phyloP scores from a whole-genome alignment of 2,329 filamentous ascomycete species.

The Alternaria ventricosa region DNA sequence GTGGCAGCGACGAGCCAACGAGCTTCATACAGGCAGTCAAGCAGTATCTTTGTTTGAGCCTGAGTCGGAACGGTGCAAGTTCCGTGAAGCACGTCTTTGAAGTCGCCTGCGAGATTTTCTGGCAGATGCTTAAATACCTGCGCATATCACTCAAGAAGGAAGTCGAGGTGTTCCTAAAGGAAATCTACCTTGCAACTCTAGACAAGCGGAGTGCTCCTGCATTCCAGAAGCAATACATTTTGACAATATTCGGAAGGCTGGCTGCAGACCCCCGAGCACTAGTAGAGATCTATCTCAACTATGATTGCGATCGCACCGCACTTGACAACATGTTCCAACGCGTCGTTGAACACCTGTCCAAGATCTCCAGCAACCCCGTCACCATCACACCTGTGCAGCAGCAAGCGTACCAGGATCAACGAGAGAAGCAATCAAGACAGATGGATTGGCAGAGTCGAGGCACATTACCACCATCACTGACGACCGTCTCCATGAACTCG shows the following conservation, averaged over 20 bases:
- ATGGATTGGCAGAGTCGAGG: slow-evolving; percentile 86
- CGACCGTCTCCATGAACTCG: slow-evolving; percentile 73
- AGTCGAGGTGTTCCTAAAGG: slow-evolving; percentile 96
- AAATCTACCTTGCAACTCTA: slow-evolving; percentile 92
- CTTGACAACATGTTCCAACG: slow-evolving; percentile 96
- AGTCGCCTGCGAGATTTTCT: slow-evolving; percentile 96
- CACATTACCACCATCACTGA: slow-evolving; percentile 85
- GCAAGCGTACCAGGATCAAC: slow-evolving; percentile 83
- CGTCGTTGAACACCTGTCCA: slow-evolving; percentile 91
- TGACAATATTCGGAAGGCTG: slow-evolving; percentile 82
- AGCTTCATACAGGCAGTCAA: slow-evolving; percentile 94
- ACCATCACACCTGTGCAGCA: slow-evolving; percentile 78
- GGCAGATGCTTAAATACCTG: slow-evolving; percentile 94
- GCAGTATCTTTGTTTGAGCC: slow-evolving; percentile 92
- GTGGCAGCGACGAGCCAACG: slow-evolving; percentile 87
- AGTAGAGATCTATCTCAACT: slow-evolving; percentile 96
- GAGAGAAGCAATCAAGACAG: slow-evolving; percentile 64
- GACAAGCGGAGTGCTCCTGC: slow-evolving; percentile 85
- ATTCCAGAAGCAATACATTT: slow-evolving; percentile 91
- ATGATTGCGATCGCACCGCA: slow-evolving; percentile 90
- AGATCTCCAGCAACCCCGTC: slow-evolving; percentile 81
- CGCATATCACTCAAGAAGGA: slow-evolving; percentile 97
- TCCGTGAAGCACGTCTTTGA: slow-evolving; percentile 92
- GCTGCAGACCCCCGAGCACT: slow-evolving; percentile 85
- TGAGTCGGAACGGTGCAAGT: slow-evolving; percentile 94